Evolutionary conservation across 805 yeast genomes (phyloP), one percentile per base, ranked within the genome.

Genomic region (Nakazawaea populi): DNA sequence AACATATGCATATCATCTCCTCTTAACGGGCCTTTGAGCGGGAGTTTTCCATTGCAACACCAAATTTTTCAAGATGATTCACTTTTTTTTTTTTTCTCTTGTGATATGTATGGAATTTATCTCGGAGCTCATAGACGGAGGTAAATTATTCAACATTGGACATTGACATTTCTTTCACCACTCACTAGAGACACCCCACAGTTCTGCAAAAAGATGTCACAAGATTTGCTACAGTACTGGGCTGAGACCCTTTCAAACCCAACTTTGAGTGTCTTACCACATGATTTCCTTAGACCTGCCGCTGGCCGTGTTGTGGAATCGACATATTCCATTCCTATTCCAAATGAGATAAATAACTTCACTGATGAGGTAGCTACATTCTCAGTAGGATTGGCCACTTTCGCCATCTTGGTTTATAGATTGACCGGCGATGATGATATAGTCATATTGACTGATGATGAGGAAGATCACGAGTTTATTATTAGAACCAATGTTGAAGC

Each of bases 401-500:
- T 83, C 69, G 80, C 85, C 28, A 80, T 85, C 1, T 74, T 92
- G 52, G 75, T 89, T 38, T 85, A 79, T 67, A 76, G 98, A 62
- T 72, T 89, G 44, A 86, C 97, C 2, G 98, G 97, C 28, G 98
- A 92, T 64, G 97, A 92, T 57, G 97, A 92, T 60, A 83, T 94
- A 47, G 83, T 86, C n/a, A 70, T 92, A 54, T 90, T 91, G n/a
- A 82, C 90, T 0, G 82, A 85, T 57, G 66, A 76, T 29, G 58
- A 68, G 3, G 66, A 66, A 5, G 60, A 69, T 40, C 68, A 71
- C 47, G 80, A 80, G 30, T 78, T 83, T 56, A 82, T 88, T 14
- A 63, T 89, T 30, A 76, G 96, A 60, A 70, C 87, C 43, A 71
- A 71, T 35, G 70, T 89, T 53, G 76, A 79, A 47, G 80, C 87